Base-by-base conservation (phyloP, 805 yeast species). In the Scheffersomyces coipomensis region DNA sequence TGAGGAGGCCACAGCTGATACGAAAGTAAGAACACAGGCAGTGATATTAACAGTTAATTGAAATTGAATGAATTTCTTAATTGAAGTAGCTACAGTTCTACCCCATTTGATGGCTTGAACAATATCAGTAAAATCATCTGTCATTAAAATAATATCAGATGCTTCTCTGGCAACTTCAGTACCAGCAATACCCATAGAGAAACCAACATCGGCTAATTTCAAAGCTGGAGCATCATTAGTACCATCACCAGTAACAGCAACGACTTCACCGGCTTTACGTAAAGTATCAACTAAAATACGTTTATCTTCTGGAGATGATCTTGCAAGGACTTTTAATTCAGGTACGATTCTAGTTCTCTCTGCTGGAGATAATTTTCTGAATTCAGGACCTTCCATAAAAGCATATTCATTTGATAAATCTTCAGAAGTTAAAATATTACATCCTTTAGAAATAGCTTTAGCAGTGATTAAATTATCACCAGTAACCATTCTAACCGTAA, bases 131-230 rank as follows among this genome's bases (percentile, higher is more conserved):
- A 93, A 93, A 67, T 93, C 95, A 66, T 93, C 96, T 33, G 91
- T 90, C 93, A 88, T 88, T 47, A 88, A 74, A 49, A 88, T 87
- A 51, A 88, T 88, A 65, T 88, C 96, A 8, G 91, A 87, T 6
- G 99, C 99, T 60, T 93, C 99, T 62, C 97, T 80, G 8, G 99
- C 99, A 45, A 93, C 98, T 65, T 93, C 99, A 2, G 99, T 93
- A 48, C 99, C 99, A 7, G 96, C 77, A 44, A 90, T 88, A 49
- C 99, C 99, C 99, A 93, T 93, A 2, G 98, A 87, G 58, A 93
- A 91, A 2, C 99, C 99, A 42, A 93, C 96, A 66, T 93, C 98
- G 0, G 99, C 99, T 43, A 90, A 73, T 56, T 91, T 88, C 56
- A 93, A 75, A 3, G 99, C 98, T 12, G 97, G 97, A 0, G 98